phyloP scores from a whole-genome alignment of 257 asterid genomes.

The Solanum appendiculatum region DNA sequence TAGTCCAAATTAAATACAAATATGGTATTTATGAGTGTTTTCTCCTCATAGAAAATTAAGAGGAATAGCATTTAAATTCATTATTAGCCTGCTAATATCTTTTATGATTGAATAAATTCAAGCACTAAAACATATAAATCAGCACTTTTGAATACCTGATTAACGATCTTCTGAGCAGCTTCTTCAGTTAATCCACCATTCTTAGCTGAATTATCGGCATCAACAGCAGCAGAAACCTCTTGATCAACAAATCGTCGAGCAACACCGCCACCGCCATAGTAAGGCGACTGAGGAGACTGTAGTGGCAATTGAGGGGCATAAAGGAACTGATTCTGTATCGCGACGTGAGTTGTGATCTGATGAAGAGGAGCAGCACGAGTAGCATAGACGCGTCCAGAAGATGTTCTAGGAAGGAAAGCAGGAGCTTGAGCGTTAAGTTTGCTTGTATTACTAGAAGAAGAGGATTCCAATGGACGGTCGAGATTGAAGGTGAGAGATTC shows the following conservation, averaged over 20 bases:
- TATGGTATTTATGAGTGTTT: neutral
- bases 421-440: conserved; percentile 78
- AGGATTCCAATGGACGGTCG: neutral
- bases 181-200: conserved; percentile 38
- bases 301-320: neutral
- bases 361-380: neutral
- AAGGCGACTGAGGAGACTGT: conserved; percentile 21
- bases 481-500: neutral
- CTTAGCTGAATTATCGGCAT: conserved; percentile 12
- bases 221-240: conserved; percentile 18
- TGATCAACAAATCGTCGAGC: conserved; percentile 22
- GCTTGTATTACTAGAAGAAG: neutral
- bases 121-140: neutral
- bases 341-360: neutral
- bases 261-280: conserved; percentile 27
- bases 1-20: neutral
- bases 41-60: neutral
- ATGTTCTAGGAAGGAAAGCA: conserved; percentile 56
- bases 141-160: conserved; percentile 38
- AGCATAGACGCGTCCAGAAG: conserved; percentile 5
- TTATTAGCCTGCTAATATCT: neutral
- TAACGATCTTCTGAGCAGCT: conserved; percentile 49
- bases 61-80: neutral
- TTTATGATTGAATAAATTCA: neutral
- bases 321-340: neutral